phyloP scores from a whole-genome alignment of 192 early-diverging fungal species.

The Phlyctochytrium bullatum region DNA sequence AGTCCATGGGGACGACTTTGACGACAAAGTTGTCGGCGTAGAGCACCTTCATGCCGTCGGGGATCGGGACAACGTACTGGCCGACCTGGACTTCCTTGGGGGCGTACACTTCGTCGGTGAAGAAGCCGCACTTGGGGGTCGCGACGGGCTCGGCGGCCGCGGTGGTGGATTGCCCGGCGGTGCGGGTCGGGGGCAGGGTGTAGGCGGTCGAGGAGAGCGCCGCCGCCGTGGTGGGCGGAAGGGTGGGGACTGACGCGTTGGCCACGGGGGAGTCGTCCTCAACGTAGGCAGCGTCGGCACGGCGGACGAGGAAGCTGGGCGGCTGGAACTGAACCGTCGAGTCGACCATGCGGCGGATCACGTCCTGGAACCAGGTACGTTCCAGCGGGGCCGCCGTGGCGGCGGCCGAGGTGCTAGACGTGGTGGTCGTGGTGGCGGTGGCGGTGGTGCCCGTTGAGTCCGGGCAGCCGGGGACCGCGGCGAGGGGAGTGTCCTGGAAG shows the following conservation, averaged over 20 bases:
- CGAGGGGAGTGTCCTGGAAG: neutral
- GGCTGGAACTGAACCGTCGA: neutral
- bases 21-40: neutral
- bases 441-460: neutral
- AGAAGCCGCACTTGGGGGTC: neutral
- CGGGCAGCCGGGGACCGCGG: neutral
- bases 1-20: neutral
- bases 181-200: neutral
- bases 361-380: neutral
- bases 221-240: neutral
- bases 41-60: neutral
- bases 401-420: neutral
- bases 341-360: neutral
- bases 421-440: neutral
- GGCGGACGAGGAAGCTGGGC: neutral
- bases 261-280: neutral
- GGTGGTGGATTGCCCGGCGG: neutral
- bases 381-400: neutral
- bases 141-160: neutral
- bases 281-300: neutral
- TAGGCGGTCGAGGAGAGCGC: neutral
- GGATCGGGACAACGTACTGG: neutral
- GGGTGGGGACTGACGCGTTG: no score
- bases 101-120: neutral
- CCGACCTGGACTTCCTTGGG: neutral